phyloP scores from a whole-genome alignment of 768 basidiomycete species.

The Floccularia luteovirens region DNA sequence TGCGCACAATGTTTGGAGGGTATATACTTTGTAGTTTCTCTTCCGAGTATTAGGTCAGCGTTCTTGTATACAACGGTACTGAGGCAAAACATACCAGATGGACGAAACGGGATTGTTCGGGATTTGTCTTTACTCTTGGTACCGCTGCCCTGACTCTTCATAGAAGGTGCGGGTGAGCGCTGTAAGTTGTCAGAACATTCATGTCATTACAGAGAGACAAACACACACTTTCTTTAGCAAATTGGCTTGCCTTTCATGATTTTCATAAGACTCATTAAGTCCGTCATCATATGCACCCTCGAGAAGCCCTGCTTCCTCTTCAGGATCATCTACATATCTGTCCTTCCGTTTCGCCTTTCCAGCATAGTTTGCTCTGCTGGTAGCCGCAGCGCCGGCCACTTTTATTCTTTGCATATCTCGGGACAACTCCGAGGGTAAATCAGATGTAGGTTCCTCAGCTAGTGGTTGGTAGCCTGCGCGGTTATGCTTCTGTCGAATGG shows the following conservation, averaged over 20 bases:
- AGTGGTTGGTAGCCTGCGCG: conserved; percentile 42
- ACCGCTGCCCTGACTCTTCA: conserved; percentile 12
- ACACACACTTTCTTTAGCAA: conserved; percentile 11
- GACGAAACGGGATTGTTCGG: conserved; percentile 70
- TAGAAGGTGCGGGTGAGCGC: conserved; percentile 15
- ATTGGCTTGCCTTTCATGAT: conserved; percentile 4
- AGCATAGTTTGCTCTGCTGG: conserved; percentile 14
- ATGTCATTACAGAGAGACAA: not conserved
- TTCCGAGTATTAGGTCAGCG: conserved; percentile 15
- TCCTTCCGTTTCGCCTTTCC: conserved; percentile 40
- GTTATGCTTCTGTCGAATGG: conserved; percentile 44
- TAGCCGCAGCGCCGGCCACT: conserved; percentile 16
- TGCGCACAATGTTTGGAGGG: conserved; percentile 88
- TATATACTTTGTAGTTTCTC: conserved; percentile 67
- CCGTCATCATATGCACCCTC: conserved; percentile 28
- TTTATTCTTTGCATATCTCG: conserved; percentile 12
- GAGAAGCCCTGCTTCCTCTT: conserved; percentile 51
- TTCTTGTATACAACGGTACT: not conserved
- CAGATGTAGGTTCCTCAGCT: conserved; percentile 10
- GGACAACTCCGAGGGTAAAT: conserved; percentile 11
- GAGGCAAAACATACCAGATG: conserved; percentile 40
- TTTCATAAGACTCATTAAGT: conserved; percentile 28
- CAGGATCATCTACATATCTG: conserved; percentile 54
- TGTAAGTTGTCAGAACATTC: conserved; percentile 5
- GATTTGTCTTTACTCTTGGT: conserved; percentile 56